Conservation (phyloP, 2,329 filamentous ascomycete species). For the Aspergillus fructus region DNA sequence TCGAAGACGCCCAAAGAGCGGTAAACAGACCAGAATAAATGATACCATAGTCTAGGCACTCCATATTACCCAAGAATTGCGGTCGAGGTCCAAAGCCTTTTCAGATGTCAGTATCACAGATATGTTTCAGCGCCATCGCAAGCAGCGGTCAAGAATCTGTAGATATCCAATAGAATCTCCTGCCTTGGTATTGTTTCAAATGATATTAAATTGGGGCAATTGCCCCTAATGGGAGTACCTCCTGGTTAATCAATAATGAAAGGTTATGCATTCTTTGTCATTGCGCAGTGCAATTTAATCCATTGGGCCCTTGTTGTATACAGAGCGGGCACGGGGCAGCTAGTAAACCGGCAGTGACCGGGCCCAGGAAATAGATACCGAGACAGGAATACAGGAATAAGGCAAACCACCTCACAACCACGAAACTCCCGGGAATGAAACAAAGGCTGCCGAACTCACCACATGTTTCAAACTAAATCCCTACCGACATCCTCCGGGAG, state of each 20-base stretch:
- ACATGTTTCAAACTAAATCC: not conserved
- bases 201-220: not conserved
- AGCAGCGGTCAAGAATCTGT: conserved; percentile 3
- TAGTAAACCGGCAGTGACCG: no score
- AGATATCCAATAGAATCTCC: not conserved
- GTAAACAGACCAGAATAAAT: not conserved
- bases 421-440: no score
- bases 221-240: not conserved
- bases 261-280: not conserved
- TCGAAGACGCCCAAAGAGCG: not conserved
- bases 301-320: no score
- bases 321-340: no score
- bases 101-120: not conserved
- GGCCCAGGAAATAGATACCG: no score
- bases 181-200: not conserved
- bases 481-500: not conserved
- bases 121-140: not conserved
- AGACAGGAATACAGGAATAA: no score
- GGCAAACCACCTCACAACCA: no score
- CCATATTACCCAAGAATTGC: not conserved
- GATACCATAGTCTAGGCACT: not conserved
- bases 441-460: not conserved
- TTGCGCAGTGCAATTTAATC: not conserved
- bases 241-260: not conserved
- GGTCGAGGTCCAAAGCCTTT: not conserved